These are phyloP conservation scores for Pinus albicaulis DNA, from an alignment of 75 land plant species.

Conservation along the genomic window DNA sequence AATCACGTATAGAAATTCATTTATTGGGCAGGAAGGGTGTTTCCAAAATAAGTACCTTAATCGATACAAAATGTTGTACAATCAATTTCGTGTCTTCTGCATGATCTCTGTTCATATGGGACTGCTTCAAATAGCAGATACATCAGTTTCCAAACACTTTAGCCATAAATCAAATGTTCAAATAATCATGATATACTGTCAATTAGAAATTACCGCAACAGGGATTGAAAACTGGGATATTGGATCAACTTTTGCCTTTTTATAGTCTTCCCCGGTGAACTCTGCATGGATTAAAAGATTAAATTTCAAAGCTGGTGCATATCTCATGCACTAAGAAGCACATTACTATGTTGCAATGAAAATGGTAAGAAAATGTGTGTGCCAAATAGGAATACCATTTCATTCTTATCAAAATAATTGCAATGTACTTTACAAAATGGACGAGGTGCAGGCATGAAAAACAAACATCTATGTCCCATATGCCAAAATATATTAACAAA, in stretches of 20 bases:
- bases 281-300: constrained; percentile 34
- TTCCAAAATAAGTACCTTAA: constrained; percentile 17
- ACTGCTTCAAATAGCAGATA: constrained; percentile 32
- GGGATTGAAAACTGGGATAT: constrained; percentile 85
- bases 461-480: background rate
- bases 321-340: constrained; percentile 1
- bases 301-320: background rate
- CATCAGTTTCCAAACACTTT: background rate
- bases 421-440: background rate
- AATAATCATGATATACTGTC: background rate
- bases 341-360: background rate
- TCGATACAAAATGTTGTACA: constrained; percentile 61
- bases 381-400: too few relatives aligned
- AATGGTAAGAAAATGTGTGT: too few relatives aligned
- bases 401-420: too few relatives aligned
- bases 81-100: constrained; percentile 81
- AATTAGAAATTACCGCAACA: constrained; percentile 58
- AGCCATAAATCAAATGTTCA: background rate
- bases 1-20: background rate
- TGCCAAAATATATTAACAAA: background rate
- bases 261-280: constrained; percentile 58
- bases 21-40: background rate
- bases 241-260: constrained; percentile 83
- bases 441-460: background rate
- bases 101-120: constrained; percentile 97